phyloP scores from a whole-genome alignment of 305 asterid genomes.

The Solanum aculeatissimum region DNA sequence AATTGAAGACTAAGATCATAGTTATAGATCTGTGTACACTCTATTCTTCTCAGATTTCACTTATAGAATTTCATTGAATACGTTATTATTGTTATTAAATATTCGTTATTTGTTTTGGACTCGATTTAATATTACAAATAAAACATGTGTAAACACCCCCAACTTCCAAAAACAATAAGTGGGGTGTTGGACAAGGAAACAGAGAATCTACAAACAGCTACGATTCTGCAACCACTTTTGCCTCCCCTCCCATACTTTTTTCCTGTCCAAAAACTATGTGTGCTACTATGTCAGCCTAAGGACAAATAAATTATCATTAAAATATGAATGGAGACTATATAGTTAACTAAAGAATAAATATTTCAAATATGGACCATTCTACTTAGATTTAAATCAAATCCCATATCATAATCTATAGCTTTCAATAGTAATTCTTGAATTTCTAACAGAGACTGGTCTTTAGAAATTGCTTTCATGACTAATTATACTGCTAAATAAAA shows the following conservation, averaged over 20 bases:
- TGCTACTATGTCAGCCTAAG: not conserved
- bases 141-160: not conserved
- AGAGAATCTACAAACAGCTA: slow-evolving; percentile 16
- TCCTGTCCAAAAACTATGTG: not conserved
- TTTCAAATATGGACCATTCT: not conserved
- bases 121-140: not conserved
- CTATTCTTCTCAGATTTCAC: too few relatives aligned
- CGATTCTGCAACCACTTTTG: slow-evolving; percentile 11
- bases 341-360: not conserved
- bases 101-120: fast-evolving
- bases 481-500: not conserved
- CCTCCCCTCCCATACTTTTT: not conserved
- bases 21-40: too few relatives aligned
- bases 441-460: not conserved
- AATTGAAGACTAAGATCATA: too few relatives aligned
- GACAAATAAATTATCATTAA: not conserved
- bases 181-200: not conserved
- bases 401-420: not conserved
- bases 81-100: not conserved
- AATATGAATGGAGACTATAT: not conserved
- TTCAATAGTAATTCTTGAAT: not conserved
- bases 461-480: not conserved
- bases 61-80: too few relatives aligned
- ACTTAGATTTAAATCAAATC: not conserved
- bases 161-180: not conserved